A percentile compares a stretch with the other conserved stretches of the same genome.
Conservation (phyloP, 331 rosid genomes). For the Rhamnella rubrinervis region DNA sequence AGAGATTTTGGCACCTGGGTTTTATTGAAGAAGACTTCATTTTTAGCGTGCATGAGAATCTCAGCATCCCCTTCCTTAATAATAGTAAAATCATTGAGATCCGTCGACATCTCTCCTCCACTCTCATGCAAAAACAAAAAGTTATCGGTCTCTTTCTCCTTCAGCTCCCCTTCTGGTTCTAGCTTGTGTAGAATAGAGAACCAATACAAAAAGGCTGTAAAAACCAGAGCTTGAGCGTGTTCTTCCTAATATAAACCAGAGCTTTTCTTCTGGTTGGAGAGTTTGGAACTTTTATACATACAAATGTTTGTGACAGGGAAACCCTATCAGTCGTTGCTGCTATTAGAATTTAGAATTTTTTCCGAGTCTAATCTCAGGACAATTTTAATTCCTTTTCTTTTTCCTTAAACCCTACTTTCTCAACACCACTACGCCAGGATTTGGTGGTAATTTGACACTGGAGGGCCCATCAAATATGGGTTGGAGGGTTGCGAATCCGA, state of each 20-base stretch:
- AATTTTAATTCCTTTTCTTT: not conserved
- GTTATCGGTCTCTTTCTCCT: conserved; percentile 23
- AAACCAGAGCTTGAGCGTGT: conserved; percentile 8
- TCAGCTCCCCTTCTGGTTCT: conserved; percentile 4
- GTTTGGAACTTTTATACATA: not conserved
- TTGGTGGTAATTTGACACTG: not conserved
- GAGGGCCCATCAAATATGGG: not conserved
- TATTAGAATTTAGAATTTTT: too few relatives aligned
- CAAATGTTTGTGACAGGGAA: too few relatives aligned
- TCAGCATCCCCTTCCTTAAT: conserved; percentile 99
- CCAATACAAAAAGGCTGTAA: conserved; percentile 19
- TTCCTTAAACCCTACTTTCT: conserved; percentile 30
- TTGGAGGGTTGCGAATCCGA: not conserved
- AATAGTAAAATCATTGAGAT: conserved; percentile 65
- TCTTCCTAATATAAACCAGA: not conserved
- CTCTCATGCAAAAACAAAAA: conserved; percentile 33
- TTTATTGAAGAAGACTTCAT: conserved; percentile 86
- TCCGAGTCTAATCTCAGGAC: not conserved
- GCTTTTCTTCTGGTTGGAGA: conserved; percentile 27
- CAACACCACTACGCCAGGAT: not conserved
- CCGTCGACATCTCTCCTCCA: conserved; percentile 52
- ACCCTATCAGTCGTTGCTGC: too few relatives aligned
- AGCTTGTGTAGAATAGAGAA: not conserved
- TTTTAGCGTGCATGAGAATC: conserved; percentile 91
- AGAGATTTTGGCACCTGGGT: conserved; percentile 61